Percentiles rank a stretch among this genome's conserved stretches.
phyloP scores from a whole-genome alignment of 805 yeast species.

The Schizosaccharomyces lindneri region DNA sequence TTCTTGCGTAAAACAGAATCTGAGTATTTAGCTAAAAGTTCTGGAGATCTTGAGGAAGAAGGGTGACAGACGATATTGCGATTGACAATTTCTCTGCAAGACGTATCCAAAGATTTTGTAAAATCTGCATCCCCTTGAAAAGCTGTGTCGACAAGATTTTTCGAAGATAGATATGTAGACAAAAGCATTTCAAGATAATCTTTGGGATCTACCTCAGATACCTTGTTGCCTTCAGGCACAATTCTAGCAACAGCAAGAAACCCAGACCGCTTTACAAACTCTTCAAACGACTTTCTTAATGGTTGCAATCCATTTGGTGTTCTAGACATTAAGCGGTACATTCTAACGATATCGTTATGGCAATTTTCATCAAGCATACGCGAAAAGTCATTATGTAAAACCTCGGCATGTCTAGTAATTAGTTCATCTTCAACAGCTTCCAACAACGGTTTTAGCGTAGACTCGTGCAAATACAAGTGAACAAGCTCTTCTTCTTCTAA shows the following conservation, averaged over 20 bases:
- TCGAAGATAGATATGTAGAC: slow-evolving; percentile 41
- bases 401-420: slow-evolving; percentile 52
- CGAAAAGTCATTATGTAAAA: slow-evolving; percentile 53
- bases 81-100: slow-evolving; percentile 68
- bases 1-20: slow-evolving; percentile 60
- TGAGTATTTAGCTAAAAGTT: slow-evolving; percentile 66
- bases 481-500: slow-evolving; percentile 63
- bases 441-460: slow-evolving; percentile 53
- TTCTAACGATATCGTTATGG: slow-evolving; percentile 46
- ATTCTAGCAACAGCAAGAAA: slow-evolving; percentile 33
- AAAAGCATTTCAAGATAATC: slow-evolving; percentile 57
- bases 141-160: slow-evolving; percentile 34
- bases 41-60: slow-evolving; percentile 58
- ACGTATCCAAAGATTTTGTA: slow-evolving; percentile 69
- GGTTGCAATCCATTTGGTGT: slow-evolving; percentile 62
- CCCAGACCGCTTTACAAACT: slow-evolving; percentile 46
- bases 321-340: slow-evolving; percentile 51
- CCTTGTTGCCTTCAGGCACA: slow-evolving; percentile 14
- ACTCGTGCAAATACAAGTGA: slow-evolving; percentile 59
- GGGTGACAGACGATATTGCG: slow-evolving; percentile 42
- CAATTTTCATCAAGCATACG: slow-evolving; percentile 49
- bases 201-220: slow-evolving; percentile 34
- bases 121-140: slow-evolving; percentile 55
- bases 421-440: slow-evolving; percentile 52
- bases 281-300: slow-evolving; percentile 45